Evolutionary conservation across 2,329 filamentous ascomycete genomes (phyloP).

Genomic region (Fusarium setosum): DNA sequence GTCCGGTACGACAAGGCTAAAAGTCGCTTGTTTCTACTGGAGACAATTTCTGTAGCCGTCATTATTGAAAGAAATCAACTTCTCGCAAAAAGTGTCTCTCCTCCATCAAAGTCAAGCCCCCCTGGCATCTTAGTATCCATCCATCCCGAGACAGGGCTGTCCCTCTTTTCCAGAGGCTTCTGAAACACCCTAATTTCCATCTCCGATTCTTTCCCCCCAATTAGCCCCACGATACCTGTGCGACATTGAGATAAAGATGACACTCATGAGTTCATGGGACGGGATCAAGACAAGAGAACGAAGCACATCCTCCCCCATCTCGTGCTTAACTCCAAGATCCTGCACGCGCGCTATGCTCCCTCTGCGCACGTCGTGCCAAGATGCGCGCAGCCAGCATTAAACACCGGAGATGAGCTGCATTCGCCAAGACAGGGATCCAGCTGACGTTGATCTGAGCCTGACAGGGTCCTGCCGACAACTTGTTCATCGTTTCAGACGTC

Average conservation of each 20-base stretch:
- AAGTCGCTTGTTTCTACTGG: slow-evolving; percentile 30
- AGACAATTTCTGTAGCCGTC: neutral
- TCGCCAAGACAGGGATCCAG: slow-evolving; percentile 38
- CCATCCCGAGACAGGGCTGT: slow-evolving; percentile 28
- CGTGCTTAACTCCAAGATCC: neutral
- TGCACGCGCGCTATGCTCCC: neutral
- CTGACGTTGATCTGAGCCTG: slow-evolving; percentile 45
- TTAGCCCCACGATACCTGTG: slow-evolving; percentile 9
- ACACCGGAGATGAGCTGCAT: slow-evolving; percentile 43
- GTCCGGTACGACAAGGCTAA: neutral
- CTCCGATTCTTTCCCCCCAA: slow-evolving; percentile 10
- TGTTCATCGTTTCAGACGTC: slow-evolving; percentile 41
- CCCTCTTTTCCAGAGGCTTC: slow-evolving; percentile 8
- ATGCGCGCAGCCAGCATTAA: slow-evolving; percentile 35
- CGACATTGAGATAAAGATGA: neutral
- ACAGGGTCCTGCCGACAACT: slow-evolving; percentile 31
- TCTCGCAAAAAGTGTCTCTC: neutral
- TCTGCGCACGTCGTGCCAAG: slow-evolving; percentile 7
- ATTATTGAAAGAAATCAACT: too few species aligned
- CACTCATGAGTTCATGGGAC: neutral
- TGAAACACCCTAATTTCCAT: slow-evolving; percentile 43
- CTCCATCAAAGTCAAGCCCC: neutral
- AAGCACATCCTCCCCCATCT: neutral
- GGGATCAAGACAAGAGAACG: neutral
- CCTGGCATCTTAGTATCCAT: slow-evolving; percentile 3